Base-by-base conservation (phyloP, 2,329 filamentous ascomycete species). In the Lecanicillium sp. region DNA sequence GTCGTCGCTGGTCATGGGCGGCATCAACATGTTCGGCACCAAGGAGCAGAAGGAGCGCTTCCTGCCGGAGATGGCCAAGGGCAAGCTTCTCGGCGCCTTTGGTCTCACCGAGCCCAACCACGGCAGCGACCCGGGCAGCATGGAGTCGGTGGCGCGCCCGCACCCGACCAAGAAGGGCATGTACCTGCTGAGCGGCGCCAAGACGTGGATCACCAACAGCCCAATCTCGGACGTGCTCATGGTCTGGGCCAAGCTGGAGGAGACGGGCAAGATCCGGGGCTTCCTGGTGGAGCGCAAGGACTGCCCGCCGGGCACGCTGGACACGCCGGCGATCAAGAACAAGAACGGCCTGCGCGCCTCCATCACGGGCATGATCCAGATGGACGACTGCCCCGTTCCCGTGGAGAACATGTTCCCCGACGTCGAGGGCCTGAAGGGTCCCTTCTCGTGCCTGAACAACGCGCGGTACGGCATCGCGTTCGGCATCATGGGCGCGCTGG, bases 181-280 rank as follows among this genome's bases (percentile, higher is more conserved):
- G 65, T 86, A 84, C 58, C 78, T 83, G 36, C 69, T 95, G 29
- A 88, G 83, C 38, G 90, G 90, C 2, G 72, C 86, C 42, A 95
- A 95, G 74, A 95, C 90, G 0, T 95, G 90, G 90, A 95, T 95
- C 63, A 95, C 90, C 12, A 95, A 95, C 67, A 91, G 87, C 7
- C 90, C 90, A 3, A 94, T 95, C 58, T 81, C 89, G 2, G 88
- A 95, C 58, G 76, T 95, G 2, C 69, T 94, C 44, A 69, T 95
- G 54, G 83, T 95, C 1, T 98, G 93, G 93, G 93, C 91, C 1
- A 96, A 95, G 72, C 70, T 95, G 40, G 81, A 93, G 54, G 86
- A 86, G 57, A 94, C 89, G 19, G 90, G 90, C 53, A 95, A 95
- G 75, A 97, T 98, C 56, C 81, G 87, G 40, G 93, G 93, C 0